Percentiles rank a stretch among this genome's conserved stretches.
Evolutionary conservation across 2,329 filamentous ascomycete genomes (phyloP).

Genomic region (Penicillium fuscoglaucum): DNA sequence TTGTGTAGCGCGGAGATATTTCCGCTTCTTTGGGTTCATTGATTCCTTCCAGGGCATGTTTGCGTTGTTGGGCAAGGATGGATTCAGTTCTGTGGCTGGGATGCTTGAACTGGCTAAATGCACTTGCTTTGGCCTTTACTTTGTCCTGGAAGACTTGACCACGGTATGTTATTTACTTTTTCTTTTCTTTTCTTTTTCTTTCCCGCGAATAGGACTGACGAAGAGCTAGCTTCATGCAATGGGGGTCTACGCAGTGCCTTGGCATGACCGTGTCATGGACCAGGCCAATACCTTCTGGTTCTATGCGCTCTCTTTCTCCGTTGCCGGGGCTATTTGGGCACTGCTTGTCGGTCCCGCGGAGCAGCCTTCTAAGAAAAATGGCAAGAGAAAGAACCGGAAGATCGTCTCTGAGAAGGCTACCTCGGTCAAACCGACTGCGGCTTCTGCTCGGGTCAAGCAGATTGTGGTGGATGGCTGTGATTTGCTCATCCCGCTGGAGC

Average conservation of each 20-base stretch:
- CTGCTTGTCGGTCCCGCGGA: constrained; percentile 16
- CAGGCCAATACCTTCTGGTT: constrained; percentile 73
- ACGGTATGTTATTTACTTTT: constrained; percentile 50
- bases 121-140: constrained; percentile 65
- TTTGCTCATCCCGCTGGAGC: constrained; percentile 59
- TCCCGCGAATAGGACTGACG: constrained; percentile 6
- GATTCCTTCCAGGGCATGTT: constrained; percentile 58
- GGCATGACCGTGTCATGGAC: constrained; percentile 50
- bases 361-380: constrained; percentile 23
- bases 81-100: constrained; percentile 22
- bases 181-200: not conserved
- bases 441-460: constrained; percentile 45
- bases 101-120: constrained; percentile 57
- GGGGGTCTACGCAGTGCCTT: constrained; percentile 47
- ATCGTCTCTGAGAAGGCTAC: constrained; percentile 22
- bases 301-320: constrained; percentile 57
- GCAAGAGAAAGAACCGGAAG: constrained; percentile 25
- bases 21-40: constrained; percentile 69
- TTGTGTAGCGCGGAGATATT: constrained; percentile 56
- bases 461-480: constrained; percentile 62
- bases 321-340: constrained; percentile 37
- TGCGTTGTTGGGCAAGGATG: constrained; percentile 38
- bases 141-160: constrained; percentile 65
- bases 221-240: constrained; percentile 49
- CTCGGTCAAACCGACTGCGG: not conserved